Conservation (phyloP, 129 eudicot genomes). For the Chrysanthemum lavandulifolium region DNA sequence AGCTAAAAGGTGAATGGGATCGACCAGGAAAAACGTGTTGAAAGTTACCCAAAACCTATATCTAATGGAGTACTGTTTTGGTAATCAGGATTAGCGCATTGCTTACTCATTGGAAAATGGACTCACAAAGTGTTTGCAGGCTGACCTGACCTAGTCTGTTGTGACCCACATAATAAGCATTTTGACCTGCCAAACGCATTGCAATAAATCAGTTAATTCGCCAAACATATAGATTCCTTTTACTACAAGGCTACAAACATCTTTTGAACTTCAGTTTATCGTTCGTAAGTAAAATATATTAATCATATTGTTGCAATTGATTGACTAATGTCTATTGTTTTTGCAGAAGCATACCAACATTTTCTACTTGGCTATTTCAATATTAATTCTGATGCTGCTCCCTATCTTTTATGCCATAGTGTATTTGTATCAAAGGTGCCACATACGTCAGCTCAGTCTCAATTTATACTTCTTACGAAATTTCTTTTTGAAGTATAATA, state of each 20-base stretch:
- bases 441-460: conserved; percentile 8
- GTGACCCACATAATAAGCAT: too few relatives aligned
- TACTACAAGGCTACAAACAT: not conserved
- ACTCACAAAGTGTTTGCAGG: too few relatives aligned
- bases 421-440: conserved; percentile 75
- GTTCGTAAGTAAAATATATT: not conserved
- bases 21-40: too few relatives aligned
- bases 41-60: too few relatives aligned
- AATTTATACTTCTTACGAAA: not conserved
- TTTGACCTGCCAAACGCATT: too few relatives aligned
- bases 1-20: too few relatives aligned
- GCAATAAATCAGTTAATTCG: too few relatives aligned
- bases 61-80: too few relatives aligned
- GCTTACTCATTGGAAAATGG: too few relatives aligned
- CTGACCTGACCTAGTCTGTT: too few relatives aligned
- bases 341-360: conserved; percentile 78
- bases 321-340: conserved; percentile 4
- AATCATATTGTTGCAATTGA: too few relatives aligned
- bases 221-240: not conserved
- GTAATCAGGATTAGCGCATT: too few relatives aligned
- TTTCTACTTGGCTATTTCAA: conserved; percentile 67
- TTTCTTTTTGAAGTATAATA: conserved; percentile 17
- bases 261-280: not conserved
- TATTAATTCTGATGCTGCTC: conserved; percentile 69
- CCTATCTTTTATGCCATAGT: conserved; percentile 74